Base-by-base conservation (phyloP, 176 grass and related monocot genomes). In the Rhynchospora pubera region DNA sequence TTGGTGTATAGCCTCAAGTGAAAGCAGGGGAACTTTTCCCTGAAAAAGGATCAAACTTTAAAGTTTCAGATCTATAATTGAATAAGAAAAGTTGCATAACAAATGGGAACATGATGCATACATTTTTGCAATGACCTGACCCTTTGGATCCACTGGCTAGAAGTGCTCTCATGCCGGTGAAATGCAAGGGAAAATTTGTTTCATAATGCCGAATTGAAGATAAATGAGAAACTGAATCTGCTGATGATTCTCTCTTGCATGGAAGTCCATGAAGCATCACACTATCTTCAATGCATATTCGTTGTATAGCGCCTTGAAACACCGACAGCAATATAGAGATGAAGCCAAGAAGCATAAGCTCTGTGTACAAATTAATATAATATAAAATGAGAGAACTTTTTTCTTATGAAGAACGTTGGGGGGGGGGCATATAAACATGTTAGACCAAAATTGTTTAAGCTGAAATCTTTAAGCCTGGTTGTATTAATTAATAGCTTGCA, bases 21-120 rank as follows among this genome's bases (percentile, higher is more conserved):
- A 94, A 59, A 98, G 83, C 9, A 98, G 26, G 59, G 96, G 90
- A 79, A 94, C 87, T 70, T 94, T 82, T 26, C 84, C 87, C 96
- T 98, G 67, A 14, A 8, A 75, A 58, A 30, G 23, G 2, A 42
- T 28, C 5, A 60, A 59, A 84, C 3, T 42, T 76, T 2, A 39
- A 39, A 39, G 34, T 39, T 1, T 39, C 34, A 39, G 34, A 39
- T 39, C 4, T 39, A 39, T 39, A 39, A 39, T 39, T 39, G 3
- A 39, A 39, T 39, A 5, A 2, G 34, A 39, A 39, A 34, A 39
- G 34, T 39, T 39, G 34, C 34, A 39, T 5, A 39, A 39, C 1
- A 77, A 44, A 77, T 5, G 14, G 6, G 14, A 82, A 9, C 18
- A 65, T 32, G 53, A 14, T 64, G 48, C 79, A 32, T 82, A 82